Evolutionary conservation across 2,329 filamentous ascomycete genomes (phyloP), one percentile per base, ranked within the genome.

Genomic region (Stachybotrys echinatus): DNA sequence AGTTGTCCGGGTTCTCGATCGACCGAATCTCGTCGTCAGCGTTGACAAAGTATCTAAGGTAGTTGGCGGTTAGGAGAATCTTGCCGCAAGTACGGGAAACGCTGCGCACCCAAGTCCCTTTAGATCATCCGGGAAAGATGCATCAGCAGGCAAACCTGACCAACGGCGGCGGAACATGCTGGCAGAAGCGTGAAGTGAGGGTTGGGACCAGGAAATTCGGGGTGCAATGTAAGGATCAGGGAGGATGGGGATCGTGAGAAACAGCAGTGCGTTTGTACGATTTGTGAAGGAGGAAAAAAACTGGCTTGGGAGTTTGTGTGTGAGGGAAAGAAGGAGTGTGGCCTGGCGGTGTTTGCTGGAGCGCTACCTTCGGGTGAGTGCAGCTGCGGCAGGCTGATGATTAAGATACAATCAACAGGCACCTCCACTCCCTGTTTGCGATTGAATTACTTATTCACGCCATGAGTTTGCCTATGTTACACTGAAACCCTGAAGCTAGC

Each of bases 21-120:
- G 76, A 84, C 45, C 88, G 84, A 53, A 96, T 80, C 60, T 92
- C 83, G 57, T 92, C 89, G 0, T 83, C 68, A 0, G 84, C 76
- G 57, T 89, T 91, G 69, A 95, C 69, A 64, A 89, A 92, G 68
- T 91, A 95, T 42, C 89, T 92, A 52, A 19, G n/a, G n/a, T n/a
- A n/a, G n/a, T n/a, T n/a, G n/a, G n/a, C n/a, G n/a, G n/a, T n/a
- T 5, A 3, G 27, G 14, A 34, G 5, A 10, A 34, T 34, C 27
- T 34, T 34, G 27, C 27, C n/a, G n/a, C n/a, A n/a, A n/a, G 27
- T 14, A 34, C 27, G 5, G 14, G 27, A 2, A 34, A 34, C 5
- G 27, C 14, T 34, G 27, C 61, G 20, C 42, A 92, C 87, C 90
- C 92, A 4, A 97, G 81, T 48, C 80, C 72, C 51, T 81, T 71